Percentiles rank a stretch among this genome's conserved stretches.
phyloP scores from a whole-genome alignment of 2,329 filamentous ascomycete genomes.

The Trichophyton simii region DNA sequence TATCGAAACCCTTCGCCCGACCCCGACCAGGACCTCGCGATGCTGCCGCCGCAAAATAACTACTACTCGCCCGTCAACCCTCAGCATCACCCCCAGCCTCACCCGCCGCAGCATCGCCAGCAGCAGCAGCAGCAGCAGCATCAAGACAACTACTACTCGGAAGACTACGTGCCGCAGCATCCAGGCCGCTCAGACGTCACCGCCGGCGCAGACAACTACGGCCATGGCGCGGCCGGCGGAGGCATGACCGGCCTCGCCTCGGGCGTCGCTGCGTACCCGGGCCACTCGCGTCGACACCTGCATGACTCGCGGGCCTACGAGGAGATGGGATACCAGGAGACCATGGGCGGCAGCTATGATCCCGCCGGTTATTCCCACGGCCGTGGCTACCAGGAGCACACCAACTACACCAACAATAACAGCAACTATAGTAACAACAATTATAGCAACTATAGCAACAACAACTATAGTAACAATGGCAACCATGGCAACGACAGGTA shows the following conservation, averaged over 20 bases:
- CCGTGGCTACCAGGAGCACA: background rate
- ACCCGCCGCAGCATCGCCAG: background rate
- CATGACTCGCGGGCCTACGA: constrained; percentile 35
- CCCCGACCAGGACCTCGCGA: background rate
- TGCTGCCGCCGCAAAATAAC: background rate
- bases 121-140: background rate
- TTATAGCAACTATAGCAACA: background rate
- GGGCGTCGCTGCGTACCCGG: constrained; percentile 45
- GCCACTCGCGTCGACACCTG: background rate
- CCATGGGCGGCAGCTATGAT: constrained; percentile 36
- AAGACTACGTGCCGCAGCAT: constrained; percentile 16
- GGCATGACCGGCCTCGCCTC: constrained; percentile 45
- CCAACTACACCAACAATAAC: background rate
- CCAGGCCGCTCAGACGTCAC: constrained; percentile 33
- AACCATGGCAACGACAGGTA: background rate
- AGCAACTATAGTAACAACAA: background rate
- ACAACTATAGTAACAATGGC: background rate
- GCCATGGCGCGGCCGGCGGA: constrained; percentile 40
- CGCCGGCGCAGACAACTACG: constrained; percentile 49
- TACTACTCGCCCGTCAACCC: constrained; percentile 1
- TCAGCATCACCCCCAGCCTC: background rate
- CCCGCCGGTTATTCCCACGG: background rate
- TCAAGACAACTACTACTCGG: background rate
- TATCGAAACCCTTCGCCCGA: background rate
- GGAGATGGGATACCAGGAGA: constrained; percentile 52